These are phyloP conservation scores for Trichoderma brevicompactum DNA, from an alignment of 2,329 filamentous ascomycete genomes.

Conservation along the genomic window DNA sequence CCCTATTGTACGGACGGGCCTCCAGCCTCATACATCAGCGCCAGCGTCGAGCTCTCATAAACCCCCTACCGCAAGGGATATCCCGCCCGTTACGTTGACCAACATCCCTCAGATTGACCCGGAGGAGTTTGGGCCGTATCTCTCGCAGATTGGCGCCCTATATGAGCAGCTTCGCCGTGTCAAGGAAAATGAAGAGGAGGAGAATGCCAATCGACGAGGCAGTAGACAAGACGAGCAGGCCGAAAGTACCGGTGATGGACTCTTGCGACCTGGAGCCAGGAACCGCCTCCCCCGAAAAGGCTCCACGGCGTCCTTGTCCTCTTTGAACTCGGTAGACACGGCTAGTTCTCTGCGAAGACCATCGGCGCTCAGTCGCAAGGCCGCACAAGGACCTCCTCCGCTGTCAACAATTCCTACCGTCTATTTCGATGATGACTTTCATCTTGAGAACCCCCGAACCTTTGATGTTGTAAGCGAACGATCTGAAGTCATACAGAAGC, in stretches of 20 bases:
- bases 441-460: conserved; percentile 90
- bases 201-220: conserved; percentile 43
- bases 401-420: conserved; percentile 89
- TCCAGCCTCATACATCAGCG: conserved; percentile 76
- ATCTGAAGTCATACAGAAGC: conserved; percentile 85
- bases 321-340: conserved; percentile 55
- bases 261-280: conserved; percentile 50
- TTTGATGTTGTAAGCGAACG: conserved; percentile 97
- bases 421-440: conserved; percentile 95
- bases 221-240: conserved; percentile 50
- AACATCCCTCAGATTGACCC: conserved; percentile 83
- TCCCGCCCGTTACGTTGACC: conserved; percentile 88
- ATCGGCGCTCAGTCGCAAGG: conserved; percentile 59
- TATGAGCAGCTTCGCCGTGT: conserved; percentile 88
- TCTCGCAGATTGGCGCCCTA: conserved; percentile 81
- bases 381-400: conserved; percentile 75
- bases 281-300: conserved; percentile 40
- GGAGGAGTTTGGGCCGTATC: conserved; percentile 80
- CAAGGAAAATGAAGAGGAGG: conserved; percentile 75
- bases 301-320: conserved; percentile 52
- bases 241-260: conserved; percentile 49
- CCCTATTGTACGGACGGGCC: conserved; percentile 85
- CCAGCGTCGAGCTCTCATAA: conserved; percentile 74
- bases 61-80: conserved; percentile 83
- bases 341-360: conserved; percentile 50